These are phyloP conservation scores for Linnemannia hyalina DNA, from an alignment of 192 early-diverging fungal genomes.

Conservation along the genomic window DNA sequence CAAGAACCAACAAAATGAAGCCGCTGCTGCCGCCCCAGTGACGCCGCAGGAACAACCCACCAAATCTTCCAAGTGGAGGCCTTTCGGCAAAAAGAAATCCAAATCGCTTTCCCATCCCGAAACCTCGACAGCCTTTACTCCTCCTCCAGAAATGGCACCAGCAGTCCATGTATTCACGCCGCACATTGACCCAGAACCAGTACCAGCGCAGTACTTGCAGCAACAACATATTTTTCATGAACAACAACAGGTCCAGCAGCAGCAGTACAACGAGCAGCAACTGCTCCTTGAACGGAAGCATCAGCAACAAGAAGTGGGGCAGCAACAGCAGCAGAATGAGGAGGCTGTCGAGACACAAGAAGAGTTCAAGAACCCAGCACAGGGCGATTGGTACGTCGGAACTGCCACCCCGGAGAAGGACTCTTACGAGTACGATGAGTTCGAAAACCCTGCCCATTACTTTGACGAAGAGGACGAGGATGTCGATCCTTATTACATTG, in stretches of 20 bases:
- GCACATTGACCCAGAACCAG: neutral
- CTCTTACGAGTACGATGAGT: conserved; percentile 19
- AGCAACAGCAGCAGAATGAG: conserved; percentile 6
- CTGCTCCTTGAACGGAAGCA: neutral
- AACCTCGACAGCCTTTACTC: neutral
- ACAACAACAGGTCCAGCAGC: neutral
- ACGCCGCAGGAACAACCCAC: conserved; percentile 4
- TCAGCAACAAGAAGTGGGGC: conserved; percentile 2
- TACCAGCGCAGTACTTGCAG: neutral
- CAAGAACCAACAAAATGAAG: neutral
- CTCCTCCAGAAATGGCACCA: neutral
- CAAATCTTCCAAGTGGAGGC: conserved; percentile 47
- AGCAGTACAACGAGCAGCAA: neutral
- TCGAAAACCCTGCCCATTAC: conserved; percentile 16
- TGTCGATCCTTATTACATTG: conserved; percentile 53
- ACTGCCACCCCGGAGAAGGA: neutral
- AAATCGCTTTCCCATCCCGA: conserved; percentile 38
- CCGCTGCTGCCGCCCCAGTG: neutral
- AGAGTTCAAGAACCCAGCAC: conserved; percentile 2
- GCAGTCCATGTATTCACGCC: neutral
- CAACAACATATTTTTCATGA: neutral
- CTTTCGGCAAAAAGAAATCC: conserved; percentile 53
- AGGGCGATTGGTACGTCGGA: conserved; percentile 30
- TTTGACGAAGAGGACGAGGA: conserved; percentile 44
- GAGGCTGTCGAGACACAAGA: conserved; percentile 8